phyloP scores from a whole-genome alignment of 1,284 basidiomycete genomes.

The Coniophora puteana region DNA sequence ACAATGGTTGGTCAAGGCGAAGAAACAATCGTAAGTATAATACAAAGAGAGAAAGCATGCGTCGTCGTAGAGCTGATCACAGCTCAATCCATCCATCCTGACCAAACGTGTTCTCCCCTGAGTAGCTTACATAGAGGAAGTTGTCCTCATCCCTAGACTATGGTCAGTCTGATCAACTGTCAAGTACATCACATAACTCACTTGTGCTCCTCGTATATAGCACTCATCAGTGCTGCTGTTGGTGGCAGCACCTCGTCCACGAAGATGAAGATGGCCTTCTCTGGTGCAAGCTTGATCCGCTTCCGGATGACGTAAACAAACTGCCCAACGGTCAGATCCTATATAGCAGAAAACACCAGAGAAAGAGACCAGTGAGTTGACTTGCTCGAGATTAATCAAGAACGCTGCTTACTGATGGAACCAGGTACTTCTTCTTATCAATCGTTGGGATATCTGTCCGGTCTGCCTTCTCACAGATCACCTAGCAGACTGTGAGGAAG shows the following conservation, averaged over 20 bases:
- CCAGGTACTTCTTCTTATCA: conserved; percentile 99
- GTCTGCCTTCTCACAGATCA: conserved; percentile 99
- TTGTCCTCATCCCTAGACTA: conserved; percentile 86
- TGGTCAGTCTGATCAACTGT: conserved; percentile 9
- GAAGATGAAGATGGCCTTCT: conserved; percentile 99
- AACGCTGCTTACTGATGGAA: conserved; percentile 75
- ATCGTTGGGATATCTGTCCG: conserved; percentile 98
- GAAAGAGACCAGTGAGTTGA: no score
- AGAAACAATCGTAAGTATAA: no score
- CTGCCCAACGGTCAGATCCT: conserved; percentile 98
- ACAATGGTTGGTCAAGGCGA: no score
- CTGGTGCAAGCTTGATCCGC: conserved; percentile 98
- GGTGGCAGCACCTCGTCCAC: conserved; percentile 98
- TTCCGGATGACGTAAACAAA: conserved; percentile 99
- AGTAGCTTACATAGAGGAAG: conserved; percentile 95
- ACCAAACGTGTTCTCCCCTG: conserved; percentile 95
- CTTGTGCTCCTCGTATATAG: conserved; percentile 99
- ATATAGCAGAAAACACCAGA: conserved; percentile 9
- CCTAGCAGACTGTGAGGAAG: conserved; percentile 46
- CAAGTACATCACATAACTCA: conserved; percentile 39
- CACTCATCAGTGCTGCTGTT: conserved; percentile 97
- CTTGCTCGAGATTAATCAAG: no score
- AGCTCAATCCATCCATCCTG: conserved; percentile 47
- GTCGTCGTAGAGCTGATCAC: conserved; percentile 25
- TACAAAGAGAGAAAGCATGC: no score